Evolutionary conservation across 1,139 yeast genomes (phyloP), one percentile per base, ranked within the genome.

Genomic region (Hyphopichia wangnamkhiaoensis): DNA sequence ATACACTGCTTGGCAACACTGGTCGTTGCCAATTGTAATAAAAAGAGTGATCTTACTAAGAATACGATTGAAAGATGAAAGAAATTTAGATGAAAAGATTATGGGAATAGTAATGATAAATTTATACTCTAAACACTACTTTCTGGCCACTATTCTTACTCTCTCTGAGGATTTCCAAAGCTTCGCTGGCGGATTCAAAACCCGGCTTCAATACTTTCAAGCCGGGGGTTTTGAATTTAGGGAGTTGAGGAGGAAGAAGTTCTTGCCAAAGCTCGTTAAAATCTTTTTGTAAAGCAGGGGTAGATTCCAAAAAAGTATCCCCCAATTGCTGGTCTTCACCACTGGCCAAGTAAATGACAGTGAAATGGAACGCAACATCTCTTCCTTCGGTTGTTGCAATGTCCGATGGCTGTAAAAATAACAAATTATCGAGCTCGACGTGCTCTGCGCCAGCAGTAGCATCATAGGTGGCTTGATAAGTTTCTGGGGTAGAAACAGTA

Each of bases 381-480:
- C 49, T 39, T 26, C 38, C 33, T 9, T 34, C 29, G 20, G 41
- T 41, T 15, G 32, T 27, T 23, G 31, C 37, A 33, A 45, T 41
- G 13, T 31, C 18, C 2, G 13, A 16, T 5, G 18, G 35, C n/a
- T 17, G 6, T 25, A 31, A 24, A 9, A 20, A 18, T 28, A 44
- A 42, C 35, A 55, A 45, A 40, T 47, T 52, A 46, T 51, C 55
- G 37, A 46, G 37, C 28, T 33, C 37, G 4, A 54, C 61, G n/a
- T 45, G 40, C 14, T 50, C 44, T 8, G 61, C 37, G 2, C 57
- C 63, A 28, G 49, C 61, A 8, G 82, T 64, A 17, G 76, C 65
- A 38, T 68, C 68, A 54, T 79, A 74, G 8, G 61, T 48, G n/a
- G 53, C 46, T 44, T 72, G 74, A 47, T 63, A 66, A 13, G 83